phyloP scores from a whole-genome alignment of 306 rosid species.

The Quercus rubra region DNA sequence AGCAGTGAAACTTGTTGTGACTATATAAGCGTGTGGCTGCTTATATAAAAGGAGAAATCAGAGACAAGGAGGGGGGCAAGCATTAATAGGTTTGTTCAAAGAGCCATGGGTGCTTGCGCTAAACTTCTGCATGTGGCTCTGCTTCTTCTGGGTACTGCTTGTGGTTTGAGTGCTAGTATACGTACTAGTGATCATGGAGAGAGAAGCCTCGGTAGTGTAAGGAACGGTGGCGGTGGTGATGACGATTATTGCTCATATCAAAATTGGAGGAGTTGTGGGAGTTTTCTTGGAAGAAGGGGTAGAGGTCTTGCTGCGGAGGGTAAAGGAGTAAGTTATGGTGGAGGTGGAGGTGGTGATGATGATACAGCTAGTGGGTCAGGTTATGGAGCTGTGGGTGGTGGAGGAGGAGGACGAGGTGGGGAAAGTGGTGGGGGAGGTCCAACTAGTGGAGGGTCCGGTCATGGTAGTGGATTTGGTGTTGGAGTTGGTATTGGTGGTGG shows the following conservation, averaged over 20 bases:
- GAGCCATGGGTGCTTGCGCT: slow-evolving; percentile 20
- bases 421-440: slow-evolving; percentile 7
- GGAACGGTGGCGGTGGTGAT: slow-evolving; percentile 2
- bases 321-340: background rate
- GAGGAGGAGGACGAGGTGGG: background rate
- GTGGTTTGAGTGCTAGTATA: slow-evolving; percentile 22
- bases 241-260: slow-evolving; percentile 23
- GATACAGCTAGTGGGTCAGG: background rate
- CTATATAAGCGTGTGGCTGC: background rate
- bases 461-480: slow-evolving; percentile 25
- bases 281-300: slow-evolving; percentile 32
- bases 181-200: slow-evolving; percentile 21
- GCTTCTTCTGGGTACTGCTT: slow-evolving; percentile 10
- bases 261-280: slow-evolving; percentile 54
- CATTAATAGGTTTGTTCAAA: slow-evolving; percentile 1
- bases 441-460: slow-evolving; percentile 26
- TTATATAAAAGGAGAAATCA: slow-evolving; percentile 24
- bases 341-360: background rate
- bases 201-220: slow-evolving; percentile 25
- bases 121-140: slow-evolving; percentile 17
- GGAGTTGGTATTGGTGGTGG: slow-evolving; percentile 19
- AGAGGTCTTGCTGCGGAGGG: slow-evolving; percentile 1
- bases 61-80: background rate
- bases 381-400: slow-evolving; percentile 16
- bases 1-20: background rate